These are phyloP conservation scores for Cercospora sp. DNA, from an alignment of 2,329 filamentous ascomycete genomes.

Conservation along the genomic window DNA sequence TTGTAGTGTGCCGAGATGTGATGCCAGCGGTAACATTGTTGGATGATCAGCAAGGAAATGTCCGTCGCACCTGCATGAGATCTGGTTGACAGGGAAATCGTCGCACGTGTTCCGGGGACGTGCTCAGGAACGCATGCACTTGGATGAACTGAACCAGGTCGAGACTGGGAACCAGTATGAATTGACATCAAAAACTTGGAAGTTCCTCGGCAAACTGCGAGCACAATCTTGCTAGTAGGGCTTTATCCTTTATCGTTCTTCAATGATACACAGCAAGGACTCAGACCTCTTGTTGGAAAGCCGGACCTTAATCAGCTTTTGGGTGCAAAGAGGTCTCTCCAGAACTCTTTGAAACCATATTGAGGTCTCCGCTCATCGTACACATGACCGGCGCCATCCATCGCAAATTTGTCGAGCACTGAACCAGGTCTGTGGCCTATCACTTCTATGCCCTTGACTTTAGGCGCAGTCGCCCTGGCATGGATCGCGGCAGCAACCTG, in stretches of 20 bases:
- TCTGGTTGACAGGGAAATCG: not conserved
- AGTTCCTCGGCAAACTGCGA: not conserved
- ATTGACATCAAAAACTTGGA: not conserved
- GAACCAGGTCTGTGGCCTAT: slow-evolving; percentile 51
- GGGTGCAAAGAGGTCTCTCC: slow-evolving; percentile 71
- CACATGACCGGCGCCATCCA: slow-evolving; percentile 58
- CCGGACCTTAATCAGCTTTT: slow-evolving; percentile 11
- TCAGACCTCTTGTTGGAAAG: not conserved
- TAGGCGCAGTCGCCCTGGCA: slow-evolving; percentile 60
- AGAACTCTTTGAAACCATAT: slow-evolving; percentile 88
- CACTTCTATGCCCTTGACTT: slow-evolving; percentile 43
- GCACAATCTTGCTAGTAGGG: not conserved
- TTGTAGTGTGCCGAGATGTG: not conserved
- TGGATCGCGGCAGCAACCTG: slow-evolving; percentile 70
- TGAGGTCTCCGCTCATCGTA: slow-evolving; percentile 72
- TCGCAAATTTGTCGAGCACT: slow-evolving; percentile 63
- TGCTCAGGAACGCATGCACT: not conserved
- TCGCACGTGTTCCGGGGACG: not conserved
- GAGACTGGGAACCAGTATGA: not conserved
- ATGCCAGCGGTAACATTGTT: not conserved
- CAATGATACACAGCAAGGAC: not conserved
- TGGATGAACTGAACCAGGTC: not conserved
- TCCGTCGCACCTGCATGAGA: not conserved
- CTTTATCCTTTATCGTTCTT: not conserved
- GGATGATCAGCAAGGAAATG: not conserved